Evolutionary conservation across 2,329 filamentous ascomycete species (phyloP), one percentile per base, ranked within the genome.

Genomic region (Hypoxylon sp.): DNA sequence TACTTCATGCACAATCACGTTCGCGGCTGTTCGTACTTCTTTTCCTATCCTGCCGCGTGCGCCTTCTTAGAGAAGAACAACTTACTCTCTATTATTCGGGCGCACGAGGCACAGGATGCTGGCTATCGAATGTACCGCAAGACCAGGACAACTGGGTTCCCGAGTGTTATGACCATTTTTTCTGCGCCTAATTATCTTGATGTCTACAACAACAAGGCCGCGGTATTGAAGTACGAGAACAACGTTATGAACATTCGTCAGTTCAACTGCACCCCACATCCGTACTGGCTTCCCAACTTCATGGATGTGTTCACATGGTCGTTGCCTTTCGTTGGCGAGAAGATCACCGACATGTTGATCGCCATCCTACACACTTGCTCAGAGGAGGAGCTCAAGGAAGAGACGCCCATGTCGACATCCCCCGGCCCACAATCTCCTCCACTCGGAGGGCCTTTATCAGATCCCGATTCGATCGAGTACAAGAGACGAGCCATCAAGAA

Each of bases 251-350:
- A 99, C 85, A 99, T 99, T 78, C 90, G 96, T 65, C 96, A 99
- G 81, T 99, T 99, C 85, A 99, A 99, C 86, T 99, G 95, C 87
- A 98, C 96, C 21, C 96, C 96, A 34, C 96, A 99, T 80, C 96
- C 96, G 5, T 99, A 99, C 85, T 99, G 96, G 96, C 88, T 99
- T 52, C 96, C 96, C 60, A 99, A 99, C 84, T 99, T 99, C 79
- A 99, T 99, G 96, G 96, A 99, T 77, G 96, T 99, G 70, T 99
- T 99, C 79, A 99, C 96, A n/a, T 99, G 96, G 96, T 99, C 96
- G 34, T 86, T 99, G 67, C 96, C 96, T 0, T 99, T 99, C 81
- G 96, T 99, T 23, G 95, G 96, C 69, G 96, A 99, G 82, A 99
- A 99, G 87, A 94, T 99, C 77, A 98, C 96, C 17, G 96, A 99